Conservation (phyloP, 306 rosid species). For the Oemleria cerasiformis region DNA sequence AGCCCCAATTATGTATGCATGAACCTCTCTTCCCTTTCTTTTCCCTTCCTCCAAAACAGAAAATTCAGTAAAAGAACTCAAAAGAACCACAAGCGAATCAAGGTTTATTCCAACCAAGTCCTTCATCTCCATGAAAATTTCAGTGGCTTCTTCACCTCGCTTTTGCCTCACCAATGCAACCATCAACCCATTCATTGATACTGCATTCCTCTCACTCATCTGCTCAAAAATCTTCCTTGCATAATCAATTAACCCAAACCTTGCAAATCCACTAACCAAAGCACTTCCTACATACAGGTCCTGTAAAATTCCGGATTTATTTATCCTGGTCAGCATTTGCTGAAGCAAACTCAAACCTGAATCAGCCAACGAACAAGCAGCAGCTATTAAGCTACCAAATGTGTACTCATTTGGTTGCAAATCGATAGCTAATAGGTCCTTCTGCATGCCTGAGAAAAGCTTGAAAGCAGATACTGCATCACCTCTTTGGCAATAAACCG, state of each 20-base stretch:
- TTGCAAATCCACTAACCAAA: conserved; percentile 74
- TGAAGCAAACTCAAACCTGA: conserved; percentile 50
- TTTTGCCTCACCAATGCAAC: conserved; percentile 82
- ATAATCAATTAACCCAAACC: conserved; percentile 46
- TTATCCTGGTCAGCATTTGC: conserved; percentile 63
- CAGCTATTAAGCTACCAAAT: conserved; percentile 71
- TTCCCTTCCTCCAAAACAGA: conserved; percentile 52
- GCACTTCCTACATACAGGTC: conserved; percentile 90
- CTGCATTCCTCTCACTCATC: conserved; percentile 64
- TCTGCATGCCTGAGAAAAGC: conserved; percentile 63
- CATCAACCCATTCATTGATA: conserved; percentile 84
- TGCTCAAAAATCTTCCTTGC: conserved; percentile 63
- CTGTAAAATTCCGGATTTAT: conserved; percentile 53
- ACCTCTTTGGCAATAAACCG: conserved; percentile 66
- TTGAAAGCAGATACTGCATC: conserved; percentile 58
- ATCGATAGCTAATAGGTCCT: conserved; percentile 29
- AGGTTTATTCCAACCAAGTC: conserved; percentile 50
- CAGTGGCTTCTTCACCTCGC: conserved; percentile 74
- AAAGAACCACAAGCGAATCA: conserved; percentile 69
- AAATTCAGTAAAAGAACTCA: conserved; percentile 67
- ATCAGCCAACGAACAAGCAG: conserved; percentile 44
- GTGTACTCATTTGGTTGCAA: conserved; percentile 73
- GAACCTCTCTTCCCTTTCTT: conserved; percentile 75
- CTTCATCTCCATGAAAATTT: conserved; percentile 62
- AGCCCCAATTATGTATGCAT: conserved; percentile 48